Conservation (phyloP, 2,329 filamentous ascomycete genomes). For the Parascedosporium putredinis region DNA sequence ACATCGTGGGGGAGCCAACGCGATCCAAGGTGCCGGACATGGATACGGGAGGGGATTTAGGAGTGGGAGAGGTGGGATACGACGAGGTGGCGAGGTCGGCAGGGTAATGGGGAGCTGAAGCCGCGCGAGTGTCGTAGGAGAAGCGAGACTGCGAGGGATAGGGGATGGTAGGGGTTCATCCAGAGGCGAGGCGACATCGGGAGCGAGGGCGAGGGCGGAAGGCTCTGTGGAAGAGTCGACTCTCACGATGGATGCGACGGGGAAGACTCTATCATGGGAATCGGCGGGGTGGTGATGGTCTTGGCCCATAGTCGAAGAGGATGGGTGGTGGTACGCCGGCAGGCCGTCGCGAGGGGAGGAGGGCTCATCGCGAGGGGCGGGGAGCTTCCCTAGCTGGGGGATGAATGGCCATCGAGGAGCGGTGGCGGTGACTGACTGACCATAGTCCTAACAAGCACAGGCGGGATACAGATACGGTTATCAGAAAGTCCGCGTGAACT, state of each 20-base stretch:
- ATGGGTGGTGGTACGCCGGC: too few species aligned
- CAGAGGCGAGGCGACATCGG: not conserved
- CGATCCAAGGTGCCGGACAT: not conserved
- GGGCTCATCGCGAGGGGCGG: too few species aligned
- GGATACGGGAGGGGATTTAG: not conserved
- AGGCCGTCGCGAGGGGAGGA: too few species aligned
- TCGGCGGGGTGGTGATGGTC: not conserved
- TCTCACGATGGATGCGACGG: conserved; percentile 5
- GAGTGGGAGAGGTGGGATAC: not conserved
- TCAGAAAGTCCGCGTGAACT: too few species aligned
- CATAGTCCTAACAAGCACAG: too few species aligned
- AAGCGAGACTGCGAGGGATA: not conserved
- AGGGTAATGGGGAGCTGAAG: not conserved
- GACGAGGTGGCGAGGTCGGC: not conserved
- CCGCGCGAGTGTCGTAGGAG: not conserved
- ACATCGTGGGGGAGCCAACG: not conserved
- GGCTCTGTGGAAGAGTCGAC: not conserved
- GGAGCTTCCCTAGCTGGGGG: too few species aligned
- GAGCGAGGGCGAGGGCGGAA: not conserved
- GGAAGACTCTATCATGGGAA: conserved; percentile 1
- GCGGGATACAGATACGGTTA: too few species aligned
- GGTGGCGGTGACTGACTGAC: too few species aligned
- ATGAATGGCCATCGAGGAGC: too few species aligned
- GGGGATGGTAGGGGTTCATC: not conserved
- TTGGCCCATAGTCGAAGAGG: not conserved